A percentile compares a stretch with the other conserved stretches of the same genome.
These are phyloP conservation scores for Gnomoniopsis sp. DNA, from an alignment of 2,329 filamentous ascomycete species.

Conservation along the genomic window DNA sequence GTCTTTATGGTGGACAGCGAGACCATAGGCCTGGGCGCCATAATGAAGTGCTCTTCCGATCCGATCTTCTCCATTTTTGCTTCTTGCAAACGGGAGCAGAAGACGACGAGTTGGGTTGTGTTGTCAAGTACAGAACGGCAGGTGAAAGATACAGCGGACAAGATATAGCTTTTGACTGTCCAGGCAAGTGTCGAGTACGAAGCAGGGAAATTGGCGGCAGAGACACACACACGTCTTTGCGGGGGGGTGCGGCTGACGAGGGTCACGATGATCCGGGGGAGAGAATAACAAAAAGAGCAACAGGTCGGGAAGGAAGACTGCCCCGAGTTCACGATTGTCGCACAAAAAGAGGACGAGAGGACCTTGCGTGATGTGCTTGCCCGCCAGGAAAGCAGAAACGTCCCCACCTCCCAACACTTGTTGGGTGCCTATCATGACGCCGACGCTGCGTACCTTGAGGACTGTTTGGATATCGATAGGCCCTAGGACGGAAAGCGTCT, in stretches of 20 bases:
- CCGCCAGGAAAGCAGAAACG: neutral
- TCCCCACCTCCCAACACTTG: neutral
- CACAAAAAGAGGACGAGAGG: neutral
- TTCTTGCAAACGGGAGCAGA: conserved; percentile 3
- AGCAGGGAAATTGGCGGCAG: conserved; percentile 12
- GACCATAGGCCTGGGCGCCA: conserved; percentile 9
- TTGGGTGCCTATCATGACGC: conserved; percentile 1
- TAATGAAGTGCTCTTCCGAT: conserved; percentile 4
- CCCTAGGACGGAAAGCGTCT: conserved; percentile 4
- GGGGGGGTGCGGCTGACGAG: neutral
- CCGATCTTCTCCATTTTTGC: conserved; percentile 5
- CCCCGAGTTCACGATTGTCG: neutral
- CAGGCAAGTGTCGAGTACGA: neutral
- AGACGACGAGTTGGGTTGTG: neutral
- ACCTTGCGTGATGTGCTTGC: neutral
- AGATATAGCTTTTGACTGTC: conserved; percentile 10
- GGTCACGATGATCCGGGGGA: conserved; percentile 15
- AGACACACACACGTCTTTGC: conserved; percentile 12
- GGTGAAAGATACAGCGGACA: neutral
- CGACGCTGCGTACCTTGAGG: neutral
- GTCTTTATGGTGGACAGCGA: conserved; percentile 9
- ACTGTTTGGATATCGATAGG: neutral
- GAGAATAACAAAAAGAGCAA: neutral
- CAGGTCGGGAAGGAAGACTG: conserved; percentile 1
- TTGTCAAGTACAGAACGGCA: neutral